Evolutionary conservation across 2,329 filamentous ascomycete genomes (phyloP).

Genomic region (Didymella glomerata): DNA sequence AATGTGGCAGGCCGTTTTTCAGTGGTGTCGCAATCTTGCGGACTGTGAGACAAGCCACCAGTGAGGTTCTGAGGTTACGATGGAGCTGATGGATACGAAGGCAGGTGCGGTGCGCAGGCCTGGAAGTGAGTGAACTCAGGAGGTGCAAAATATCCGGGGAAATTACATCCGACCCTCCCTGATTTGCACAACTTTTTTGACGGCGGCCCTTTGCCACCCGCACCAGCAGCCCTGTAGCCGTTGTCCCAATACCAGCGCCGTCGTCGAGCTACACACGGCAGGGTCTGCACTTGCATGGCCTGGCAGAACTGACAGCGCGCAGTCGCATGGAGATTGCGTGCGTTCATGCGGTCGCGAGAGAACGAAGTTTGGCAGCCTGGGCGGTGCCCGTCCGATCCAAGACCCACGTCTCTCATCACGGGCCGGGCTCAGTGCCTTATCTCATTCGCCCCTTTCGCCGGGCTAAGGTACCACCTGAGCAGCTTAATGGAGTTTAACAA

Average conservation of each 20-base stretch:
- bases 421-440: background rate
- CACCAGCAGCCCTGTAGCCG: background rate
- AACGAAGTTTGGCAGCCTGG: slow-evolving; percentile 11
- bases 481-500: slow-evolving; percentile 25
- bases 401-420: slow-evolving; percentile 18
- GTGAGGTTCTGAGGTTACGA: background rate
- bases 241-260: slow-evolving; percentile 13
- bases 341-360: slow-evolving; percentile 2
- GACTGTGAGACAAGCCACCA: slow-evolving; percentile 1
- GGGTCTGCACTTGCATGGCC: background rate
- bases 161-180: slow-evolving; percentile 14
- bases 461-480: slow-evolving; percentile 20
- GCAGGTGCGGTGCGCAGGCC: slow-evolving; percentile 2
- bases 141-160: slow-evolving; percentile 18
- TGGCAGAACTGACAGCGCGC: background rate
- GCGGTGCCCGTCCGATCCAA: slow-evolving; percentile 12
- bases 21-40: slow-evolving; percentile 11
- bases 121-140: slow-evolving; percentile 11
- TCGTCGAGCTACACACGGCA: background rate
- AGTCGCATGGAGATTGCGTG: slow-evolving; percentile 3
- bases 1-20: slow-evolving; percentile 10
- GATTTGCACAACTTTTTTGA: slow-evolving; percentile 1
- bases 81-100: background rate
- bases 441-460: slow-evolving; percentile 21
- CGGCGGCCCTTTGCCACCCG: slow-evolving; percentile 15